A percentile compares a stretch with the other conserved stretches of the same genome.
Conservation (phyloP, 176 grass and related monocot genomes). For the Phragmites australis region DNA sequence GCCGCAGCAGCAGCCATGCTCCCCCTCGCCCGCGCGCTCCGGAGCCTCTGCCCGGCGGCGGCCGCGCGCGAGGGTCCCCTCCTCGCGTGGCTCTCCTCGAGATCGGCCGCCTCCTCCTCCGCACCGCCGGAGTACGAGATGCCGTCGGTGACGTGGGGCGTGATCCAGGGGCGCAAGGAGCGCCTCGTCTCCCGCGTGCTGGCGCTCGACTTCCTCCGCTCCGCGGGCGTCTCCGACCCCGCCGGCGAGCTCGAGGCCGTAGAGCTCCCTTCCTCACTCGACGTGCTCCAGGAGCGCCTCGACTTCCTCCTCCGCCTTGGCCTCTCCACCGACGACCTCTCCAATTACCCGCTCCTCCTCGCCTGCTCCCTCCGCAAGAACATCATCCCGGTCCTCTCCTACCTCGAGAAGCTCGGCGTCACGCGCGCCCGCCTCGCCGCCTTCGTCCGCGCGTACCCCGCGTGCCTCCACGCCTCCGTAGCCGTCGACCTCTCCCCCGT, state of each 20-base stretch:
- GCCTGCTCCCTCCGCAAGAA: constrained; percentile 92
- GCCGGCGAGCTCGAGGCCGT: constrained; percentile 75
- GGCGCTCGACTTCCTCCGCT: constrained; percentile 91
- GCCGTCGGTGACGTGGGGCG: constrained; percentile 95
- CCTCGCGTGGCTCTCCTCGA: constrained; percentile 20
- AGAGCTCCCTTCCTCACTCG: constrained; percentile 91
- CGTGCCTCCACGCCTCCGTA: constrained; percentile 87
- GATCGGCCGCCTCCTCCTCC: constrained; percentile 33
- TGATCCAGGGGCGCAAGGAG: constrained; percentile 89
- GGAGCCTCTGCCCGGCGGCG: constrained; percentile 7
- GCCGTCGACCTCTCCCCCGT: constrained; percentile 81
- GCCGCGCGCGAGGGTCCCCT: not conserved
- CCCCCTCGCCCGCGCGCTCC: constrained; percentile 30
- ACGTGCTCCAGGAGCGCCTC: constrained; percentile 91
- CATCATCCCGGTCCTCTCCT: constrained; percentile 84
- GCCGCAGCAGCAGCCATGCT: constrained; percentile 42
- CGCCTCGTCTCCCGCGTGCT: constrained; percentile 89
- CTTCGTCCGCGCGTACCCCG: constrained; percentile 74
- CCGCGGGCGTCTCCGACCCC: constrained; percentile 66
- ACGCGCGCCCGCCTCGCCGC: constrained; percentile 68
- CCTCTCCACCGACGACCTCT: constrained; percentile 88
- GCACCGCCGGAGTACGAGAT: constrained; percentile 88
- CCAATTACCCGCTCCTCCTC: constrained; percentile 75
- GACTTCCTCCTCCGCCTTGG: constrained; percentile 93
- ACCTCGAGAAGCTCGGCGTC: constrained; percentile 92